A percentile compares a stretch with the other conserved stretches of the same genome.
Evolutionary conservation across 2,329 filamentous ascomycete species (phyloP).

Genomic region (Aspergillus novoparasiticus): DNA sequence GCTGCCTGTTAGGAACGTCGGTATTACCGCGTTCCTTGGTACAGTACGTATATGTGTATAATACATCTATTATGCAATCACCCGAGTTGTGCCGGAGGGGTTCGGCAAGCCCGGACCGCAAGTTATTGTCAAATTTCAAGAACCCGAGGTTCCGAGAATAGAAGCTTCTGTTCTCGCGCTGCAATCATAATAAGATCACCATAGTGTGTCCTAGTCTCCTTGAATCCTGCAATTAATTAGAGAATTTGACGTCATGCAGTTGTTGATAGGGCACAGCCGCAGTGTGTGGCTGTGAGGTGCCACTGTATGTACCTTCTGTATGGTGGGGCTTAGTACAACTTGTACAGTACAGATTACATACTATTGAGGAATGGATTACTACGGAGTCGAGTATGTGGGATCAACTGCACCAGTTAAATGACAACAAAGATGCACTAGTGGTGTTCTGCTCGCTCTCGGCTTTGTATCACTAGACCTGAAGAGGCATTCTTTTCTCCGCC

Average conservation of each 20-base stretch:
- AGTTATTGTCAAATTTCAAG: background rate
- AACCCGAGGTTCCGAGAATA: constrained; percentile 1
- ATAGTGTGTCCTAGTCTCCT: background rate
- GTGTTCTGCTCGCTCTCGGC: background rate
- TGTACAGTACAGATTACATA: background rate
- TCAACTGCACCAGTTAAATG: background rate
- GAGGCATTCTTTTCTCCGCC: background rate
- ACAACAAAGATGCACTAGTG: background rate
- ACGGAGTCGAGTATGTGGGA: background rate
- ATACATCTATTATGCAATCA: background rate
- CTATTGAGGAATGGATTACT: background rate
- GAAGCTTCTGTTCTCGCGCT: background rate
- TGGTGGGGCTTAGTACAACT: background rate
- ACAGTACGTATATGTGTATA: background rate
- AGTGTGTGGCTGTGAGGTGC: constrained; percentile 1
- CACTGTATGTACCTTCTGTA: background rate
- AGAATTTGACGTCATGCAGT: background rate
- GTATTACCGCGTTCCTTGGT: background rate
- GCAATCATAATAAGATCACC: background rate
- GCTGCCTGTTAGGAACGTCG: constrained; percentile 11
- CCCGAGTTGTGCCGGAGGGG: background rate
- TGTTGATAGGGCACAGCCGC: background rate
- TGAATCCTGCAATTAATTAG: background rate
- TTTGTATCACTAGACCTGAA: background rate
- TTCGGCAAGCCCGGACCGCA: background rate